Conservation (phyloP, 1,139 yeast genomes). For the Williopsis jadinii region DNA sequence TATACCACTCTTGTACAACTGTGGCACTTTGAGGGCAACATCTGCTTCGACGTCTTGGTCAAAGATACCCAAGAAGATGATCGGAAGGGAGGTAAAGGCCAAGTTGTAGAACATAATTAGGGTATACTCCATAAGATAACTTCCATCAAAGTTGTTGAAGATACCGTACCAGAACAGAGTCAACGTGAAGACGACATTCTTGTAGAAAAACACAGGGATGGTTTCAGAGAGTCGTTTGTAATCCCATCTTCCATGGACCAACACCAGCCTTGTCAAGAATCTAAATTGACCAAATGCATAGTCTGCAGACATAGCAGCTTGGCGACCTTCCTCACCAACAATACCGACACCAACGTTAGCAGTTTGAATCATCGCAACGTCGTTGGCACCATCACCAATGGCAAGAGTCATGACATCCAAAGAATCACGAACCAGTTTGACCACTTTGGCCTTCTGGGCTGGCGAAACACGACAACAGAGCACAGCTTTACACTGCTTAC, state of each 20-base stretch:
- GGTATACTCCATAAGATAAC: slow-evolving; percentile 88
- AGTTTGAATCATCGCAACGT: slow-evolving; percentile 97
- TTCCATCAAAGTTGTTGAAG: slow-evolving; percentile 79
- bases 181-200: slow-evolving; percentile 82
- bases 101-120: slow-evolving; percentile 87
- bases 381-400: slow-evolving; percentile 97
- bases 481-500: slow-evolving; percentile 92
- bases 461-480: slow-evolving; percentile 96
- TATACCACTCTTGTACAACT: slow-evolving; percentile 81
- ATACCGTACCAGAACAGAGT: slow-evolving; percentile 93
- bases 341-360: slow-evolving; percentile 98
- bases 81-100: slow-evolving; percentile 93
- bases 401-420: slow-evolving; percentile 86
- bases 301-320: slow-evolving; percentile 98
- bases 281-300: slow-evolving; percentile 97
- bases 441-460: slow-evolving; percentile 94
- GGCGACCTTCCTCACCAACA: slow-evolving; percentile 97
- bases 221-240: slow-evolving; percentile 87
- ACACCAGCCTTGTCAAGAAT: slow-evolving; percentile 64
- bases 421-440: slow-evolving; percentile 73
- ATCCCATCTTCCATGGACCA: slow-evolving; percentile 97
- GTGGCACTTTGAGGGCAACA: slow-evolving; percentile 81
- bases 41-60: slow-evolving; percentile 90
- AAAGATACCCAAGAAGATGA: slow-evolving; percentile 79
- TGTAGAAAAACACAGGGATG: slow-evolving; percentile 91